These are phyloP conservation scores for Trichosanthes truncata DNA, from an alignment of 306 rosid genomes.

Conservation along the genomic window DNA sequence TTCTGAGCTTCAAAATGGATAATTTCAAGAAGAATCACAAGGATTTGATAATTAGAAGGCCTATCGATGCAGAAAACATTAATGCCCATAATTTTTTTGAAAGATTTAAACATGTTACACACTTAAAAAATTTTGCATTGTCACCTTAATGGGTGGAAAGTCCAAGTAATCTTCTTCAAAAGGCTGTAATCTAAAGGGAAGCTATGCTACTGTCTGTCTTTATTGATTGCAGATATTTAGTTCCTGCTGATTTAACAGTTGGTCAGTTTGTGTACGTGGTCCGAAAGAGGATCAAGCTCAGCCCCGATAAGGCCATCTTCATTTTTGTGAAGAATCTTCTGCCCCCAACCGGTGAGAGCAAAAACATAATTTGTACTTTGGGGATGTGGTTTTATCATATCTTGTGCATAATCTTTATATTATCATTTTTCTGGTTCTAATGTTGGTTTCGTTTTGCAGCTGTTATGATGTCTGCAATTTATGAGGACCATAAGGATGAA, in stretches of 20 bases:
- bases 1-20: neutral
- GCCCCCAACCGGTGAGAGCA: constrained; percentile 48
- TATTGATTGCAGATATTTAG: constrained; percentile 40
- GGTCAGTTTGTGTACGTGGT: constrained; percentile 57
- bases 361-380: constrained; percentile 21
- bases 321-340: constrained; percentile 43
- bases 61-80: neutral
- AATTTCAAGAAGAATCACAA: neutral
- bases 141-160: neutral
- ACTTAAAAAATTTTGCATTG: neutral
- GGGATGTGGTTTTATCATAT: neutral
- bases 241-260: constrained; percentile 49
- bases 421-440: neutral
- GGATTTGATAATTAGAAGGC: neutral
- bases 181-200: neutral
- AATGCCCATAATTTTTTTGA: neutral
- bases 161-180: neutral
- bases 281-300: constrained; percentile 47
- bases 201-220: constrained; percentile 10
- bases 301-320: constrained; percentile 54
- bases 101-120: neutral
- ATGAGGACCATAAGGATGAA: constrained; percentile 47
- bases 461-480: constrained; percentile 40
- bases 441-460: constrained; percentile 25
- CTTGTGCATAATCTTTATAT: neutral